These are phyloP conservation scores for Colletotrichum endophyticum DNA, from an alignment of 2,329 filamentous ascomycete species.

Conservation along the genomic window DNA sequence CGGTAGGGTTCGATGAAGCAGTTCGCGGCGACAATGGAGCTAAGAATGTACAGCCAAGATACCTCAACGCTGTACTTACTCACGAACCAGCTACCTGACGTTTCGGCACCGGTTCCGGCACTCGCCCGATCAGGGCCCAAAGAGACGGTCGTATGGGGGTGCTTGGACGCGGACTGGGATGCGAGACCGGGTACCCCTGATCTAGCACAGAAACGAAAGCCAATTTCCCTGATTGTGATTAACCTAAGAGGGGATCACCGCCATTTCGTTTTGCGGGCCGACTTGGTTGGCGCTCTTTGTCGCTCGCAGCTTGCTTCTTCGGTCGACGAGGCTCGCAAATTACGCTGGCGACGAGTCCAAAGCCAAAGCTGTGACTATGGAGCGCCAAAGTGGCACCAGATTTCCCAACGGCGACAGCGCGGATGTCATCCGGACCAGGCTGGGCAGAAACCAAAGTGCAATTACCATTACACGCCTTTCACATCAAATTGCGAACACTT, in stretches of 20 bases:
- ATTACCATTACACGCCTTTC: background rate
- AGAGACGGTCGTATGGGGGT: constrained; percentile 21
- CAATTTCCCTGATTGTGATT: constrained; percentile 23
- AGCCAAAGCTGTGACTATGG: background rate
- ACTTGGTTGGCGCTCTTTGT: background rate
- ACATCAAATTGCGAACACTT: background rate
- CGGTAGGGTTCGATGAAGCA: background rate
- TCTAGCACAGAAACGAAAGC: constrained; percentile 13
- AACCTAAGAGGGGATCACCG: constrained; percentile 18
- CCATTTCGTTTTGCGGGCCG: constrained; percentile 20
- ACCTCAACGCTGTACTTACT: background rate
- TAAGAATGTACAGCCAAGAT: background rate
- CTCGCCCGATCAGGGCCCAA: constrained; percentile 22
- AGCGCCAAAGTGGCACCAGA: background rate
- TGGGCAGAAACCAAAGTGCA: background rate
- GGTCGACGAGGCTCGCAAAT: constrained; percentile 6
- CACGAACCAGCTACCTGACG: constrained; percentile 16
- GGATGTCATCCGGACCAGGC: constrained; percentile 10
- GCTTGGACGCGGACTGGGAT: constrained; percentile 17
- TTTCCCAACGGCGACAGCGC: background rate
- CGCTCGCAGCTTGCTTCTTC: constrained; percentile 11
- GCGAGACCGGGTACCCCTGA: constrained; percentile 15
- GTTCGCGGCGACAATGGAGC: background rate
- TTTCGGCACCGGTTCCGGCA: constrained; percentile 23
- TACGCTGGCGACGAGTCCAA: background rate